Evolutionary conservation across 441 rosid genomes (phyloP).

Genomic region (Populus hybrid): DNA sequence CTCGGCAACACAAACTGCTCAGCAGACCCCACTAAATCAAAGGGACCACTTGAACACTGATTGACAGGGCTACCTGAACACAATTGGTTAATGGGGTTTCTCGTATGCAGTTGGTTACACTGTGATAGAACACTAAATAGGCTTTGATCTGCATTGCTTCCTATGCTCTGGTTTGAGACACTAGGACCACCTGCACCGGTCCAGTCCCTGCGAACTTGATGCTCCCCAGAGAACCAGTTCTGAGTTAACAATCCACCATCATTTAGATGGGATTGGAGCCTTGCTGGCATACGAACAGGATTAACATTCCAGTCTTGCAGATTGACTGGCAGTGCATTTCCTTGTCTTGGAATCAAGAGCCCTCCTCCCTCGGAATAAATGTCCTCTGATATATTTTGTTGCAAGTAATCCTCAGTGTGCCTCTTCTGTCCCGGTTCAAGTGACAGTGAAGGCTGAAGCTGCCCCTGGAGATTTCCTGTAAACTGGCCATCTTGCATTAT

Average conservation of each 20-base stretch:
- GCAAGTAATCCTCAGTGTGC: constrained; percentile 48
- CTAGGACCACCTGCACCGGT: too few relatives aligned
- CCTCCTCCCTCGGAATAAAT: constrained; percentile 54
- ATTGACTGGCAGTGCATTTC: constrained; percentile 36
- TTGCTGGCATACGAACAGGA: constrained; percentile 44
- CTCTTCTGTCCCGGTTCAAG: constrained; percentile 59
- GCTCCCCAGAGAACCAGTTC: constrained; percentile 40
- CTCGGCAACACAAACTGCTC: constrained; percentile 34
- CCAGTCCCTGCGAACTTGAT: too few relatives aligned
- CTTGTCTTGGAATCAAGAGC: constrained; percentile 60
- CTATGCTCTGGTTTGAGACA: too few relatives aligned
- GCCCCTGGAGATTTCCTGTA: constrained; percentile 58
- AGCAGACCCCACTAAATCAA: too few relatives aligned
- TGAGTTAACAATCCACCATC: constrained; percentile 50
- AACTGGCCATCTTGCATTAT: constrained; percentile 51
- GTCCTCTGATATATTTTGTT: constrained; percentile 49
- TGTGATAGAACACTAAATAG: too few relatives aligned
- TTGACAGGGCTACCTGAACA: too few relatives aligned
- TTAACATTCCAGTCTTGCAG: constrained; percentile 59
- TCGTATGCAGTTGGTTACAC: too few relatives aligned
- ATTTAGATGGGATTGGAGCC: constrained; percentile 41
- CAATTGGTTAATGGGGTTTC: too few relatives aligned
- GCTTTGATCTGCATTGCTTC: too few relatives aligned
- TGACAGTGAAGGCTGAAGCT: constrained; percentile 42
- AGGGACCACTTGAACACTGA: too few relatives aligned